Base-by-base conservation (phyloP, 2,329 filamentous ascomycete genomes). In the Hypoxylon rubiginosum region DNA sequence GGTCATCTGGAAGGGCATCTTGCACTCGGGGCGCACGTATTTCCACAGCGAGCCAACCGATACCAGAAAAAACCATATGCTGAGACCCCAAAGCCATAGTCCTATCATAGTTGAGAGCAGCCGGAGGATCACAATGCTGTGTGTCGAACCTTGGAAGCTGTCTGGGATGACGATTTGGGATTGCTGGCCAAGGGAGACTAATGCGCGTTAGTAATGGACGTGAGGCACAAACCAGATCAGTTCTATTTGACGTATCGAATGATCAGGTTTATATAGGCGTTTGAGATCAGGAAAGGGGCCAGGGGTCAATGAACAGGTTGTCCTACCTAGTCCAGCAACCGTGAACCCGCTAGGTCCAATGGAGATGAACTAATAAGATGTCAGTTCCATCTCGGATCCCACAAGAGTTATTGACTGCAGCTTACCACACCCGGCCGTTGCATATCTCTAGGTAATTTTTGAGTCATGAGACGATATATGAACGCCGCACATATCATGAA, bases 401-500 rank as follows among this genome's bases (percentile, higher is more conserved):
- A 3, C 3, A 24, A 17, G 32, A 36, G 36, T 19, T 43, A 19
- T 10, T 10, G 13, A 57, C 11, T 28, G 19, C 10, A 39, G 73
- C 79, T 67, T 72, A 84, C 83, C 63, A 97, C 93, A 73, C 91
- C 92, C 0, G 93, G 93, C 10, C 92, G 87, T 19, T 93, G 85
- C 45, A 86, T 89, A 74, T 95, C 92, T 58, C 87, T 85, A 0
- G 93, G 93, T 0, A 97, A 83, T 73, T 96, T 96, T 74, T 95
- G 91, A 0, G 92, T 95, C 92, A 96, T 96, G 28, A 97, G 84
- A 30, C 93, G 88, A 76, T 96, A 96, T 53, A 97, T 87, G 75
- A 94, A 96, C 53, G 93, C 91, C 0, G 91, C 88, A 67, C 93
- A 94, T 26, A 97, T 92, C 90, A 94, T 94, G 63, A 95, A 85